Percentiles rank a stretch among this genome's conserved stretches.
These are phyloP conservation scores for Phytophthora sojae DNA, from an alignment of 352 stramenopile species.

Conservation along the genomic window DNA sequence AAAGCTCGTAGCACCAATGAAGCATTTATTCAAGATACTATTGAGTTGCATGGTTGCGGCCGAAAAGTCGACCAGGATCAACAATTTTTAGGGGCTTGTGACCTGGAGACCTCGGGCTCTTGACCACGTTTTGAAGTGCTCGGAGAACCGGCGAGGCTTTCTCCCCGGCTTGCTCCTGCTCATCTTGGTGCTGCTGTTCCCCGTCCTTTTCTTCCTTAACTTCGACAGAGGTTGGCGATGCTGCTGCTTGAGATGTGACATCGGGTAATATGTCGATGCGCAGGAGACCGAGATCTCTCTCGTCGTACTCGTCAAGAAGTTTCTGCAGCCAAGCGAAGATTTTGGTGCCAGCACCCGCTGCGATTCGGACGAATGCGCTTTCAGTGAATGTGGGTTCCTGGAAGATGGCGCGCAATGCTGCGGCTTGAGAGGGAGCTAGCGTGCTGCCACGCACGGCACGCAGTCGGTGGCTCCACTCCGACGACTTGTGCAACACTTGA, in stretches of 20 bases:
- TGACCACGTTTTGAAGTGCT: constrained; percentile 29
- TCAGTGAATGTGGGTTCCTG: constrained; percentile 68
- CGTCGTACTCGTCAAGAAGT: constrained; percentile 64
- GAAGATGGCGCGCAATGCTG: constrained; percentile 63
- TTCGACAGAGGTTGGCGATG: constrained; percentile 8
- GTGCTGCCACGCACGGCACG: constrained; percentile 42
- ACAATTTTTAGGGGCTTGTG: constrained; percentile 51
- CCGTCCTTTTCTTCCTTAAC: constrained; percentile 13
- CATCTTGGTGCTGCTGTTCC: constrained; percentile 11
- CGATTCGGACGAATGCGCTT: constrained; percentile 59
- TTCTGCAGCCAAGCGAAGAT: constrained; percentile 70
- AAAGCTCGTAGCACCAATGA: constrained; percentile 22
- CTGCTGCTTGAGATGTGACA: constrained; percentile 1
- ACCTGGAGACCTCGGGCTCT: constrained; percentile 18
- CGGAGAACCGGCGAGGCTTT: constrained; percentile 21
- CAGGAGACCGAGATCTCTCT: constrained; percentile 52
- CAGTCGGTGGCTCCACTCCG: constrained; percentile 54
- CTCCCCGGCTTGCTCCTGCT: constrained; percentile 9
- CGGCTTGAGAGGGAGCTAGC: constrained; percentile 56
- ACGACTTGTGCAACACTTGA: constrained; percentile 62
- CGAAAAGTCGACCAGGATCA: constrained; percentile 57
- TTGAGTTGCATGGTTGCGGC: constrained; percentile 29
- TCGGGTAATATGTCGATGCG: constrained; percentile 25
- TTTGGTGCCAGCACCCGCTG: constrained; percentile 60
- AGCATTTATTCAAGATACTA: constrained; percentile 22